Base-by-base conservation (phyloP, 495 filamentous ascomycete genomes). In the Entonaema liquescens region DNA sequence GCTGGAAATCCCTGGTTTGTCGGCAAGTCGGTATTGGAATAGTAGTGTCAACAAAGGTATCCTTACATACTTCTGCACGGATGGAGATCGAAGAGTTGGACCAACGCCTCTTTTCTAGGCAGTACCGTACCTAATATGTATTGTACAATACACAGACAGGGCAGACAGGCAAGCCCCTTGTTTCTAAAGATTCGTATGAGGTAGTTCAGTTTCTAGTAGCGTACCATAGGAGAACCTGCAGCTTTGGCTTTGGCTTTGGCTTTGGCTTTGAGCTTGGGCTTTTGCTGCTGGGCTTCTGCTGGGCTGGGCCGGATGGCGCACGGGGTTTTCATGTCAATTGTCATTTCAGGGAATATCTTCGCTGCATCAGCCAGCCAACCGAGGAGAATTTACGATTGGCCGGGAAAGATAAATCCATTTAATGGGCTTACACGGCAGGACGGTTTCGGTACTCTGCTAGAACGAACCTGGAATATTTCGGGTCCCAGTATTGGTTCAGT, bases 371-470 rank as follows among this genome's bases (percentile, higher is more conserved):
- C 42, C 42, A 47, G 42, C 42, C 42, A 47, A 17, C 42, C 42
- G 62, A 64, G 62, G 67, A 70, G 49, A 70, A 60, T 70, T 63
- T 67, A 60, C 62, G 58, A 53, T 65, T 60, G 66, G 47, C 59
- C 19, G 29, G 35, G 54, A 31, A 19, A 53, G 23, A 19, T 49
- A 29, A 6, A 12, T 9, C 36, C 59, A 15, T 23, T 26, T 53
- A 31, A 23, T 56, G n/a, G 49, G 54, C 59, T 70, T 73, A 65
- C 71, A 73, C 71, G 28, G 55, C 67, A 74, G 62, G 57, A 67
- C 67, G 67, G 62, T 70, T 71, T 74, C 67, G 71, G 71, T 74
- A 71, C 71, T 67, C 63, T 70, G 47, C 66, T 74, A 65, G 59
- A 69, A 74, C 35, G 53, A 59, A 53, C 59, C 53, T 64, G 67